A percentile compares a stretch with the other conserved stretches of the same genome.
Conservation (phyloP, 2,329 filamentous ascomycete genomes). For the Incumbomyces delicatus region DNA sequence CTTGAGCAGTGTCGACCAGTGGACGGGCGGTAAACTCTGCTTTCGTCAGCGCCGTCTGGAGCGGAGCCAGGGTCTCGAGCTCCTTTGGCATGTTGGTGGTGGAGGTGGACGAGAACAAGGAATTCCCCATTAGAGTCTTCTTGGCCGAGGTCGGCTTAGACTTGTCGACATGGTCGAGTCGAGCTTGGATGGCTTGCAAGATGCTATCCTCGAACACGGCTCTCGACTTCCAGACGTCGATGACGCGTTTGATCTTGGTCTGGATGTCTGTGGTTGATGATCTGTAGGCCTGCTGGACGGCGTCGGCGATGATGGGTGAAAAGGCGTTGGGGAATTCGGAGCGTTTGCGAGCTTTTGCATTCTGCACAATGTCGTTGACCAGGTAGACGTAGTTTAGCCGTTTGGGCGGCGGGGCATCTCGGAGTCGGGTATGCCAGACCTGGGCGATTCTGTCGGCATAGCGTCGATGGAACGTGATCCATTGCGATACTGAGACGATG, state of each 20-base stretch:
- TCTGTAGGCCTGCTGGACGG: conserved; percentile 82
- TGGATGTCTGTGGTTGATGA: conserved; percentile 79
- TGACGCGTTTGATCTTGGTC: conserved; percentile 72
- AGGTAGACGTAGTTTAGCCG: conserved; percentile 87
- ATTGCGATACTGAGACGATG: conserved; percentile 92
- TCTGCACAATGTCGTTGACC: conserved; percentile 93
- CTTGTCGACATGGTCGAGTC: conserved; percentile 60
- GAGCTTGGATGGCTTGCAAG: conserved; percentile 68
- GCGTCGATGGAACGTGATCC: conserved; percentile 92
- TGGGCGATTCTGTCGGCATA: conserved; percentile 86
- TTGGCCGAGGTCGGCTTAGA: conserved; percentile 34
- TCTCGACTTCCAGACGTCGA: conserved; percentile 89
- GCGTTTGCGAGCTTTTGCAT: conserved; percentile 85
- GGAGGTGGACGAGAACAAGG: conserved; percentile 56
- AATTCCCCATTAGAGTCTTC: conserved; percentile 53
- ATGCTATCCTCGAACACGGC: conserved; percentile 73
- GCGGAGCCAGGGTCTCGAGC: conserved; percentile 62
- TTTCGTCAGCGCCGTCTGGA: conserved; percentile 66
- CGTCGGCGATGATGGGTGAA: conserved; percentile 82
- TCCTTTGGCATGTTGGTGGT: conserved; percentile 58
- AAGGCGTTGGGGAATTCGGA: conserved; percentile 89
- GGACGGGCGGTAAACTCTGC: conserved; percentile 58
- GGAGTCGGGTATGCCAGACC: conserved; percentile 82
- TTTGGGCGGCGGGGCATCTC: conserved; percentile 76
- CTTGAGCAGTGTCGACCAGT: conserved; percentile 59